A percentile compares a stretch with the other conserved stretches of the same genome.
Evolutionary conservation across 2,329 filamentous ascomycete species (phyloP).

Genomic region (Sarocladiaceae sp.): DNA sequence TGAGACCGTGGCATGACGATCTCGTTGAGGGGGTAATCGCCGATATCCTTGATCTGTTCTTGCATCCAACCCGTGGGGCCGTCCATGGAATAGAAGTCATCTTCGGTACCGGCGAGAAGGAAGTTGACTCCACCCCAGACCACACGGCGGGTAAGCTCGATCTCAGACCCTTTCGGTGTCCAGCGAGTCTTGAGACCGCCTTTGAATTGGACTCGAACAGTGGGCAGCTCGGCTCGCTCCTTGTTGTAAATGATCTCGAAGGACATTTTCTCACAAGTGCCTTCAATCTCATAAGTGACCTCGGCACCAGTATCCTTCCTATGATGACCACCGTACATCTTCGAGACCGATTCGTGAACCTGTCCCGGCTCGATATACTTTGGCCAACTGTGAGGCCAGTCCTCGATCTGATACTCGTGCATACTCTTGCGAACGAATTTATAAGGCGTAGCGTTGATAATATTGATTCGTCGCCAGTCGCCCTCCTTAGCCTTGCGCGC

Average conservation of each 20-base stretch:
- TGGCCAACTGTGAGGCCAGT: conserved; percentile 17
- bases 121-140: conserved; percentile 20
- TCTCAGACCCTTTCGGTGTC: conserved; percentile 11
- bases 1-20: conserved; percentile 27
- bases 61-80: conserved; percentile 24
- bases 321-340: not conserved
- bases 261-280: conserved; percentile 20
- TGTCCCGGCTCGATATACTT: conserved; percentile 23
- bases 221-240: not conserved
- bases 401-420: conserved; percentile 16
- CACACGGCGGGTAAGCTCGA: conserved; percentile 15
- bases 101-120: conserved; percentile 25
- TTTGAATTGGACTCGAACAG: conserved; percentile 17
- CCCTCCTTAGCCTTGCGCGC: not conserved
- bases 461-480: conserved; percentile 12
- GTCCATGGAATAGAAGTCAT: conserved; percentile 23
- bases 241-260: conserved; percentile 21
- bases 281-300: conserved; percentile 23
- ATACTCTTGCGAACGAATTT: conserved; percentile 19
- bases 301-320: conserved; percentile 21
- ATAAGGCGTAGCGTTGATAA: conserved; percentile 31
- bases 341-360: conserved; percentile 11
- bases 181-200: conserved; percentile 19
- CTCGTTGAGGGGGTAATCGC: conserved; percentile 22
- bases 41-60: conserved; percentile 19